phyloP scores from a whole-genome alignment of 352 stramenopile genomes.

The Plasmopara viticola region DNA sequence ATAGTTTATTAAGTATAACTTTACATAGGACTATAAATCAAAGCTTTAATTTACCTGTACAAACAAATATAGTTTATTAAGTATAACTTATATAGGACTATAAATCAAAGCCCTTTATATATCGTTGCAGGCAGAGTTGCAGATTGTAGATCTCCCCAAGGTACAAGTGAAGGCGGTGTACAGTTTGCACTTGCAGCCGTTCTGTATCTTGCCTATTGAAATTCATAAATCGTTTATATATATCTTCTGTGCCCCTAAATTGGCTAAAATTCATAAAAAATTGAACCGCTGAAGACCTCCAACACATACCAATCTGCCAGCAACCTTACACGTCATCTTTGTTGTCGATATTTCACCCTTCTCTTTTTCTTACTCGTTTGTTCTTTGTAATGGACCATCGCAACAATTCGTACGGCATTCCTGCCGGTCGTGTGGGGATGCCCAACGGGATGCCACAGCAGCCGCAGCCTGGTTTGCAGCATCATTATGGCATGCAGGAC shows the following conservation, averaged over 20 bases:
- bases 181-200: no score
- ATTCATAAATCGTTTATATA: no score
- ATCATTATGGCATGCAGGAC: slow-evolving; percentile 63
- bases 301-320: slow-evolving; percentile 26
- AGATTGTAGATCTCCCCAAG: no score
- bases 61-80: no score
- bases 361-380: not conserved
- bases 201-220: no score
- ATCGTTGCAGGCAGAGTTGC: no score
- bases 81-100: no score
- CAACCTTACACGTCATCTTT: slow-evolving; percentile 4
- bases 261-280: slow-evolving; percentile 11
- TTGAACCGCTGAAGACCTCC: slow-evolving; percentile 20
- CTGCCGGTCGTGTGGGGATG: slow-evolving; percentile 28
- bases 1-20: no score
- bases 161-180: no score
- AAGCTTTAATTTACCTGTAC: no score
- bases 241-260: not conserved
- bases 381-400: slow-evolving; percentile 48
- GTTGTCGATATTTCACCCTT: not conserved
- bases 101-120: no score
- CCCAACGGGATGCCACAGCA: slow-evolving; percentile 35
- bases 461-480: slow-evolving; percentile 47
- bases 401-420: slow-evolving; percentile 53
- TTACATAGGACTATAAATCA: no score